phyloP scores from a whole-genome alignment of 2,329 filamentous ascomycete genomes.

The Gliomastix tumulicola region DNA sequence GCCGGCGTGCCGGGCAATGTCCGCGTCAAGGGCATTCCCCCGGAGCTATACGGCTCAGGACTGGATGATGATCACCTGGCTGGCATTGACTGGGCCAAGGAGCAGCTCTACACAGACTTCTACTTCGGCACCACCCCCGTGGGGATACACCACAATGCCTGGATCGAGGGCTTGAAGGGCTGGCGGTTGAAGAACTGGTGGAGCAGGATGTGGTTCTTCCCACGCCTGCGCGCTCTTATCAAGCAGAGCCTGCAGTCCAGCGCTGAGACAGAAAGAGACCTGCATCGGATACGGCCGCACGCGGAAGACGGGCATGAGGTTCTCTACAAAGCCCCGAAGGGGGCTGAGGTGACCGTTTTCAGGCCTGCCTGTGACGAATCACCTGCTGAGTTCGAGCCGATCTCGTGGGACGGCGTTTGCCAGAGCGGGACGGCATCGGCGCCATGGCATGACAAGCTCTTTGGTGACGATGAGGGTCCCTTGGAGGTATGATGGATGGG shows the following conservation, averaged over 20 bases:
- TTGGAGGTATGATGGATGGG: slow-evolving; percentile 11
- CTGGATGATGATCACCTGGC: slow-evolving; percentile 8
- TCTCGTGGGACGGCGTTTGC: slow-evolving; percentile 23
- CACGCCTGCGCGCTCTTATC: slow-evolving; percentile 19
- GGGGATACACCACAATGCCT: slow-evolving; percentile 29
- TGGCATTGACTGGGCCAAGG: slow-evolving; percentile 17
- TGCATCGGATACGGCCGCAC: too few species aligned
- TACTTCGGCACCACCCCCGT: slow-evolving; percentile 25
- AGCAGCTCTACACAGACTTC: slow-evolving; percentile 27
- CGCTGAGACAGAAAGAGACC: slow-evolving; percentile 5
- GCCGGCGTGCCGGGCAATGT: slow-evolving; percentile 19
- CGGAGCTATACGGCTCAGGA: slow-evolving; percentile 13
- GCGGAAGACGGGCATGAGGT: slow-evolving; percentile 5
- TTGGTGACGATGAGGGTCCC: slow-evolving; percentile 22
- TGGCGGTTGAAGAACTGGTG: slow-evolving; percentile 24
- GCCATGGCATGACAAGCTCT: slow-evolving; percentile 23
- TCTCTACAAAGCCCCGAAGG: slow-evolving; percentile 14
- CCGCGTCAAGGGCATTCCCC: slow-evolving; percentile 17
- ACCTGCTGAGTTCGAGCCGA: slow-evolving; percentile 1
- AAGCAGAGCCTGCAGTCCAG: slow-evolving; percentile 12
- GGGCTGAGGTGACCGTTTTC: slow-evolving; percentile 6
- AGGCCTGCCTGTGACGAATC: background rate
- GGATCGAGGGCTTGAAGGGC: slow-evolving; percentile 20
- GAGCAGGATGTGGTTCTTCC: slow-evolving; percentile 26
- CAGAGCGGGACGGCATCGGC: slow-evolving; percentile 15